Evolutionary conservation across 495 filamentous ascomycete species (phyloP), one percentile per base, ranked within the genome.

Genomic region (Xylaria telfairii): DNA sequence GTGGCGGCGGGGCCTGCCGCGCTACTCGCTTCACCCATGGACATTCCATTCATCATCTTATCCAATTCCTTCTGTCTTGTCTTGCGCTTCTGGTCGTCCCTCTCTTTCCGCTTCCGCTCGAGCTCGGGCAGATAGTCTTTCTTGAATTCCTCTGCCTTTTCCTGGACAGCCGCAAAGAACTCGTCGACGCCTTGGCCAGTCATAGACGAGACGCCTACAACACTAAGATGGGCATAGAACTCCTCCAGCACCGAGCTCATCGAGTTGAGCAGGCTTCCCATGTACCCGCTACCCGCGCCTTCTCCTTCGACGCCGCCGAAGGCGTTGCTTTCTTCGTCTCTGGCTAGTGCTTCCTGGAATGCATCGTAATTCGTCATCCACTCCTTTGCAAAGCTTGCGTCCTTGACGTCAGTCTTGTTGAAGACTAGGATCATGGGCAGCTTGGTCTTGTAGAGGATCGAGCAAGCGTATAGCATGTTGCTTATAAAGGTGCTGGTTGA

Each of bases 321-420:
- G 21, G 88, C 90, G 28, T 93, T 93, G 2, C 81, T 79, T 67
- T 92, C 90, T 81, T 98, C 93, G 79, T 97, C 95, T 61, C 87
- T 80, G 44, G 88, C 85, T 41, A 99, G 81, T 47, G 96, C 96
- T 39, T 87, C 88, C 80, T 98, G 96, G 81, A 99, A 99, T 17
- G 92, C 90, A 72, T 98, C 95, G 75, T 96, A 98, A 77, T 99
- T 95, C 21, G 94, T 97, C 96, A 99, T 99, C 96, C 96, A 99
- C 79, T 98, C 94, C 83, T 97, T 96, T 10, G 93, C 96, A 74
- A 97, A 97, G 26, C 86, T 87, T 3, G 95, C 93, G 75, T 96
- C 92, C 77, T 96, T 91, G 7, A 96, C 92, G 78, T 99, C 96
- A 0, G 95, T 97, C 84, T 99, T 99, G 83, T 99, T 99, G 84